Evolutionary conservation across 2,329 filamentous ascomycete species (phyloP), one percentile per base, ranked within the genome.

Genomic region (Sarocladium strictum): DNA sequence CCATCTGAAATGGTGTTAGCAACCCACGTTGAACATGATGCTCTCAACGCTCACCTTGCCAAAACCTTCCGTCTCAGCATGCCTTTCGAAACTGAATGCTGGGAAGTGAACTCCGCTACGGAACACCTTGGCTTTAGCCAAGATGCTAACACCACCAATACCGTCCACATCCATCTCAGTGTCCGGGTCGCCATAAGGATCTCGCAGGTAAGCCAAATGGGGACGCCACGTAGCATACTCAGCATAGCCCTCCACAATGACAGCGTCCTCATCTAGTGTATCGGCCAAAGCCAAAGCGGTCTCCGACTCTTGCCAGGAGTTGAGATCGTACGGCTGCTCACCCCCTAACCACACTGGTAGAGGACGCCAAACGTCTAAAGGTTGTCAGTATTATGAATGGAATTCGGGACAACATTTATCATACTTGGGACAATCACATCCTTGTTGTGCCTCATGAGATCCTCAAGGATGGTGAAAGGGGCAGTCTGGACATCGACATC

Each of bases 101-200:
- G 94, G 94, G 73, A 99, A 99, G 71, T 99, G 94, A 32, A 96
- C 93, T 41, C 94, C 94, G 45, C 89, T 87, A 58, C 94, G 85
- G 76, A 99, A 99, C 1, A 99, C 94, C 63, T 87, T 88, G 2
- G 94, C 94, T 72, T 97, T 99, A 45, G 94, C 93, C 62, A 99
- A 73, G 64, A 99, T 99, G 73, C 91, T 97, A 63, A 99, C 94
- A 72, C 94, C 94, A 52, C 94, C 93, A 47, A 99, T 92, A 61
- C 94, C 94, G 63, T 99, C 94, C 63, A 99, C 93, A 65, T 99
- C 94, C 94, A 99, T 97, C 69, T 99, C 94, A 87, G 97, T 97
- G 67, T 99, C 94, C 19, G 93, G 93, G 66, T 99, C 94, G 37
- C 94, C 94, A 64, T 96, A 97, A 2, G 94, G 94, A 67, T 99